Conservation (phyloP, 768 basidiomycete genomes). For the Paxillus involutus region DNA sequence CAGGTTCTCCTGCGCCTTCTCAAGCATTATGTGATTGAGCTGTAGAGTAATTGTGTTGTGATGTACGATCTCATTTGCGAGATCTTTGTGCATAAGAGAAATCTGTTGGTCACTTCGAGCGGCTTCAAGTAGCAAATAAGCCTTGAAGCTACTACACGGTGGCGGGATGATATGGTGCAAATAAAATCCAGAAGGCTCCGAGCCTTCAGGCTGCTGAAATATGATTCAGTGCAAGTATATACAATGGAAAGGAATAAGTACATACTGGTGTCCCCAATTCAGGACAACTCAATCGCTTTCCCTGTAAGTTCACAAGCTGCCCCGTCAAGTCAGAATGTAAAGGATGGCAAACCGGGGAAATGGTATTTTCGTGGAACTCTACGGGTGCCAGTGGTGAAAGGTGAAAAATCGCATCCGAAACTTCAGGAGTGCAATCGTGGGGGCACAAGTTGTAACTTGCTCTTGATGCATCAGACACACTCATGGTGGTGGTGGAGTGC, state of each 20-base stretch:
- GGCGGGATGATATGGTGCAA: conserved; percentile 8
- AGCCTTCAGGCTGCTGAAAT: neutral
- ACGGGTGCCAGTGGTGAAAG: too few relatives aligned
- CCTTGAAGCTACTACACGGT: conserved; percentile 18
- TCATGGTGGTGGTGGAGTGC: too few relatives aligned
- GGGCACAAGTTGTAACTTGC: too few relatives aligned
- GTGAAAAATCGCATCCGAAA: too few relatives aligned
- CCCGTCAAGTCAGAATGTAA: too few relatives aligned
- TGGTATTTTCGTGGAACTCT: too few relatives aligned
- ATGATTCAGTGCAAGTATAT: neutral
- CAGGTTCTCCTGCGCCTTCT: neutral
- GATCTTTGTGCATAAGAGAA: neutral
- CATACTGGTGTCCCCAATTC: conserved; percentile 25
- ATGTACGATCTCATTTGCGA: neutral
- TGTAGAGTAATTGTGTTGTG: neutral
- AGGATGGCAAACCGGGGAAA: too few relatives aligned
- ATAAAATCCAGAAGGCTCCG: neutral
- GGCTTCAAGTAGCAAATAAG: neutral
- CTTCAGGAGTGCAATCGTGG: too few relatives aligned
- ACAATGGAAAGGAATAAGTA: conserved; percentile 2
- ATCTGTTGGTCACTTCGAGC: conserved; percentile 15
- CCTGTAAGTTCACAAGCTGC: too few relatives aligned
- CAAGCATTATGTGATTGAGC: neutral
- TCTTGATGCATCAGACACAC: too few relatives aligned
- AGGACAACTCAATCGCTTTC: conserved; percentile 14